phyloP scores from a whole-genome alignment of 371 early-diverging fungal genomes.

The Mucor plumbeus region DNA sequence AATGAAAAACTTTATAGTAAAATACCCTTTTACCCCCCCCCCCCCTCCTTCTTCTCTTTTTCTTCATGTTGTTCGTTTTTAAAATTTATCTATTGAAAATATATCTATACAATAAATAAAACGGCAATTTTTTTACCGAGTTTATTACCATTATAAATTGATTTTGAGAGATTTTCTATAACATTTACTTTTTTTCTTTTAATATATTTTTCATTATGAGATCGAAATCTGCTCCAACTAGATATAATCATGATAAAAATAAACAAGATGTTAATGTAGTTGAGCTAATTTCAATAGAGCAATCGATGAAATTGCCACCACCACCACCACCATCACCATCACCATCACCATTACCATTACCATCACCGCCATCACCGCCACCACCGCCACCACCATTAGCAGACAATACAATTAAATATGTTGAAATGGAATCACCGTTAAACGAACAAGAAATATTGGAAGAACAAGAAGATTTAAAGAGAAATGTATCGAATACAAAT shows the following conservation, averaged over 20 bases:
- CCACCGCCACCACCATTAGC: neutral
- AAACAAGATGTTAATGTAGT: neutral
- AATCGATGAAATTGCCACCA: neutral
- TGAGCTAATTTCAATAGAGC: neutral
- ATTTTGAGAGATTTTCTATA: neutral
- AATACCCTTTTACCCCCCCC: neutral
- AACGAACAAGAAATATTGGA: neutral
- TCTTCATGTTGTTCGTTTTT: neutral
- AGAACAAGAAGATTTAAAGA: neutral
- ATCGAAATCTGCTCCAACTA: constrained; percentile 1
- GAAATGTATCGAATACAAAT: constrained; percentile 30
- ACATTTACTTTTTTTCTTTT: neutral
- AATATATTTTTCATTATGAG: neutral
- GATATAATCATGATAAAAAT: neutral
- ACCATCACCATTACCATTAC: neutral
- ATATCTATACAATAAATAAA: neutral
- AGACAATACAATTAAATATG: neutral
- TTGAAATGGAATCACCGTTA: neutral
- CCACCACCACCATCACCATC: too few species aligned
- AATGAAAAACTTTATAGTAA: neutral
- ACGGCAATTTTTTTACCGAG: constrained; percentile 4
- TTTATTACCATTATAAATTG: neutral
- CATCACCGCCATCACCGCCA: neutral
- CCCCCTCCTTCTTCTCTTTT: neutral
- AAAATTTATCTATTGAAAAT: neutral